A percentile compares a stretch with the other conserved stretches of the same genome.
phyloP scores from a whole-genome alignment of 225 moss, liverwort and hornwort species.

The Physcomitrellopsis africana region DNA sequence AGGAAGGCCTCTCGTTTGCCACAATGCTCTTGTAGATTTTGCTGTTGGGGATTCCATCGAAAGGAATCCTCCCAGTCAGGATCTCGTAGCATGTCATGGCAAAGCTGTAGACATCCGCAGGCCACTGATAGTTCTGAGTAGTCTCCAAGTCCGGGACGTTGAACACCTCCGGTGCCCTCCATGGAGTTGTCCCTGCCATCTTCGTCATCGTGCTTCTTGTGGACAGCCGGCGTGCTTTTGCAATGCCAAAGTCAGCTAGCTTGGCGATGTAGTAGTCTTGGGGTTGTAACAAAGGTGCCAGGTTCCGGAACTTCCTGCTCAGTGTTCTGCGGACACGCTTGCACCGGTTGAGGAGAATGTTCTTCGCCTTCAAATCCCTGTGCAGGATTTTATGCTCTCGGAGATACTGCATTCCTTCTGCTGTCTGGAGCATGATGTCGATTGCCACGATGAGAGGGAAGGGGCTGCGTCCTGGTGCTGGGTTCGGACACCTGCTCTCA shows the following conservation, averaged over 20 bases:
- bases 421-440: conserved; percentile 55
- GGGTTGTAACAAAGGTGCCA: conserved; percentile 39
- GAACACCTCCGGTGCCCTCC: conserved; percentile 60
- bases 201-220: not conserved
- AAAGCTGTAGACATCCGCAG: conserved; percentile 58
- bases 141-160: conserved; percentile 26
- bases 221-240: conserved; percentile 11
- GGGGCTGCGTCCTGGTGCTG: conserved; percentile 23
- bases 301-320: conserved; percentile 31
- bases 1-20: conserved; percentile 31
- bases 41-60: conserved; percentile 23
- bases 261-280: conserved; percentile 44
- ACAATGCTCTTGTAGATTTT: conserved; percentile 32
- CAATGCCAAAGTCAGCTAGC: conserved; percentile 58
- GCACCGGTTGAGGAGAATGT: conserved; percentile 44
- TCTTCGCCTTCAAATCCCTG: conserved; percentile 55
- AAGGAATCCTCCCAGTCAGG: conserved; percentile 32
- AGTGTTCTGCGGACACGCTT: conserved; percentile 31
- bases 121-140: conserved; percentile 39
- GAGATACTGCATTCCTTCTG: conserved; percentile 50
- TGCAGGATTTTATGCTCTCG: conserved; percentile 43
- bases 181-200: conserved; percentile 50
- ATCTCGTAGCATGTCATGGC: conserved; percentile 56
- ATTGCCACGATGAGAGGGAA: conserved; percentile 56
- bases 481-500: conserved; percentile 22